Conservation (phyloP, 306 rosid species). For the Cajanus cajan region DNA sequence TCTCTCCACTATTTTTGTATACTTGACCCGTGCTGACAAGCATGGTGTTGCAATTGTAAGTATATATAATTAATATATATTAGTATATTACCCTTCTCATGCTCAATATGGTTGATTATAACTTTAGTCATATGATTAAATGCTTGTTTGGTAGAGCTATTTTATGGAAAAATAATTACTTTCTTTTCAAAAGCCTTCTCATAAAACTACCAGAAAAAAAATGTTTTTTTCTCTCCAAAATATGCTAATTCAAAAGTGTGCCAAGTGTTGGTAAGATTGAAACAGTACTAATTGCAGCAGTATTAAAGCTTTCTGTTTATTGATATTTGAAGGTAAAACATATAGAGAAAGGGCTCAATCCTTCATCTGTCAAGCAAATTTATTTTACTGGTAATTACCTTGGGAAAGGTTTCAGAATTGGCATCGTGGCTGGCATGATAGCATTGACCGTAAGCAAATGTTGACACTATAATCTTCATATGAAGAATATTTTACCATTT, state of each 20-base stretch:
- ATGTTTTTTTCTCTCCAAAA: neutral
- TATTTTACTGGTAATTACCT: constrained; percentile 72
- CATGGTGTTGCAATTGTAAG: constrained; percentile 86
- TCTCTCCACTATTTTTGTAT: constrained; percentile 79
- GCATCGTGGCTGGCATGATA: constrained; percentile 82
- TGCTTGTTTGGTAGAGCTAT: neutral
- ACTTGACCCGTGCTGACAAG: constrained; percentile 76
- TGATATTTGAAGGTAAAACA: constrained; percentile 64
- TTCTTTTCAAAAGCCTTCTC: neutral
- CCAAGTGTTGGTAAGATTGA: neutral
- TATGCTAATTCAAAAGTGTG: neutral
- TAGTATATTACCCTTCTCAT: neutral
- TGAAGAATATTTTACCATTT: constrained; percentile 14
- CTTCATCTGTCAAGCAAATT: constrained; percentile 72
- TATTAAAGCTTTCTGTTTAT: constrained; percentile 17
- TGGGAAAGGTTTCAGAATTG: constrained; percentile 77
- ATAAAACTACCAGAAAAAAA: neutral
- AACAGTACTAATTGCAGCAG: constrained; percentile 16
- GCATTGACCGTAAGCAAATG: constrained; percentile 80
- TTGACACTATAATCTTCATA: neutral
- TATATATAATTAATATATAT: neutral
- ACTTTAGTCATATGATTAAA: neutral
- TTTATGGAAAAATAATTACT: neutral
- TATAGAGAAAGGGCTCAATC: constrained; percentile 83
- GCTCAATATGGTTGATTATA: neutral